Evolutionary conservation across 148 eudicot genomes (phyloP), one percentile per base, ranked within the genome.

Genomic region (Polygonum maritimum): DNA sequence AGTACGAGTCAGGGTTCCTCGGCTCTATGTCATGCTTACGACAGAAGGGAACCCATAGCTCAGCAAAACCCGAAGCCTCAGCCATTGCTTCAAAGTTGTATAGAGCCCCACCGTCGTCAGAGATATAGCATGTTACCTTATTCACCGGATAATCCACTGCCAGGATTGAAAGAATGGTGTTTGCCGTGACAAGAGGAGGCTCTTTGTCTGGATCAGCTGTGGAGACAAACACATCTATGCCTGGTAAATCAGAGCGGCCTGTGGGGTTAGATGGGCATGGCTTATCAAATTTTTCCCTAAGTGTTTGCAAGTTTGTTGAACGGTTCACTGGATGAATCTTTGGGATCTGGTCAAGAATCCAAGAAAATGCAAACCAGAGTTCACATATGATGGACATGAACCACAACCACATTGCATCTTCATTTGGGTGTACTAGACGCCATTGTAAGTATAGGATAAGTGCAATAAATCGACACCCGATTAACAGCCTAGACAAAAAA

Each of bases 131-230:
- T 31, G 96, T 78, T 13, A 89, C 39, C 83, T 93, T 91, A 76
- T 93, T 94, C 1, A 91, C 96, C 0, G 98, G 96, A 77, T 91
- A 93, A 19, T 93, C 96, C 1, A 79, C 91, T 7, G 98, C 78
- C 33, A 93, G 73, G 77, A 93, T 93, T 8, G 98, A 93, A 48
- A 93, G 84, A 40, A 93, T 89, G 35, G 98, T 93, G 79, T 93
- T 93, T 51, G 98, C 98, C 0, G 98, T 93, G 16, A 78, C 83
- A 11, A 93, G 85, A 0, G 94, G 94, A 2, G 98, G 98, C 78
- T 93, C 98, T 70, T 93, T 93, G 7, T 93, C 98, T 0, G 96
- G 96, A 72, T 91, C 96, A 6, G 98, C 98, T 0, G 96, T 93
- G 39, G 98, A 93, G 10, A 93, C 98, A 76, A 93, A 93, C 7